These are phyloP conservation scores for Pouteria campechiana DNA, from an alignment of 179 eudicot genomes.

Conservation along the genomic window DNA sequence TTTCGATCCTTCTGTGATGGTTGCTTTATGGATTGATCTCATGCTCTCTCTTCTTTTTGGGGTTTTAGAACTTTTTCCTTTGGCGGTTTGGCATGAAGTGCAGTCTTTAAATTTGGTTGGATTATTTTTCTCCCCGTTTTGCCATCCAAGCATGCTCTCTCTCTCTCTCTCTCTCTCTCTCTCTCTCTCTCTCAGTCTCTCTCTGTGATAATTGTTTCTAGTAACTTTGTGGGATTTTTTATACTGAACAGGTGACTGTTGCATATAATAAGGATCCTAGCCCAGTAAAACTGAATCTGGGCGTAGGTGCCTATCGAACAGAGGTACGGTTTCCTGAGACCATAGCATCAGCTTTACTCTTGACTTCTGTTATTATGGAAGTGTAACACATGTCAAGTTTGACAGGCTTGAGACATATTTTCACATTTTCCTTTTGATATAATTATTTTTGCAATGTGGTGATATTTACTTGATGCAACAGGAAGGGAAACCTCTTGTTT, in stretches of 20 bases:
- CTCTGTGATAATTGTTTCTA: neutral
- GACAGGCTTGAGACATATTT: too few species aligned
- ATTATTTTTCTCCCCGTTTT: too few species aligned
- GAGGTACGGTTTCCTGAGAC: slow-evolving; percentile 39
- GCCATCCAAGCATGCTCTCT: too few species aligned
- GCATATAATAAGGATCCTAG: slow-evolving; percentile 96
- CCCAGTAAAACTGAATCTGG: slow-evolving; percentile 82
- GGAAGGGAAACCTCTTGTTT: slow-evolving; percentile 98
- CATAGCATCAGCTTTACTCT: too few species aligned
- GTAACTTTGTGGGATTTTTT: neutral
- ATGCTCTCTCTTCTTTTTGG: too few species aligned
- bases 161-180: slow-evolving; percentile 1
- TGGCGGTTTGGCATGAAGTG: too few species aligned
- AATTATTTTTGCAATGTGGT: neutral
- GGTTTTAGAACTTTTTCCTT: too few species aligned
- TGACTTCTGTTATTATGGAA: too few species aligned
- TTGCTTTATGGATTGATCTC: too few species aligned
- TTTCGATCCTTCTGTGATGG: too few species aligned
- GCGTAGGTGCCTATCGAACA: slow-evolving; percentile 96
- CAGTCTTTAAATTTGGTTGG: too few species aligned
- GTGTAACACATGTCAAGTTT: too few species aligned
- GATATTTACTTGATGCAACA: slow-evolving; percentile 11
- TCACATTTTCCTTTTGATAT: slow-evolving; percentile 8
- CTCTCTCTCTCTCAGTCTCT: neutral
- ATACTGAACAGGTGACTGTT: slow-evolving; percentile 68